Percentiles rank a stretch among this genome's conserved stretches.
phyloP scores from a whole-genome alignment of 306 rosid genomes.

The Vachellia pachyceras region DNA sequence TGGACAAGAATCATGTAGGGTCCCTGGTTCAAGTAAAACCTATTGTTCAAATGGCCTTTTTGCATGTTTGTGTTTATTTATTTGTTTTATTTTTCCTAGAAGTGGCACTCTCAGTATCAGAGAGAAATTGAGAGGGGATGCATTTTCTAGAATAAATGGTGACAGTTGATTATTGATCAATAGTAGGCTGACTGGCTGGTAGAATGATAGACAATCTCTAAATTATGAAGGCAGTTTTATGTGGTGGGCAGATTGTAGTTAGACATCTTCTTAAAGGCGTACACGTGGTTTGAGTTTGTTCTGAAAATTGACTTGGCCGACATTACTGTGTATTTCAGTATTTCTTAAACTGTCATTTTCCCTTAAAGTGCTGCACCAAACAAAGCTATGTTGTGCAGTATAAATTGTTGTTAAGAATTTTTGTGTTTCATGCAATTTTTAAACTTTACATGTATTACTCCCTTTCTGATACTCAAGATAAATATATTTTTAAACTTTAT shows the following conservation, averaged over 20 bases:
- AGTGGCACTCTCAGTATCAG: background rate
- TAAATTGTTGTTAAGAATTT: background rate
- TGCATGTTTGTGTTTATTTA: background rate
- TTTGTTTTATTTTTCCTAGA: background rate
- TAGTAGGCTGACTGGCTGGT: background rate
- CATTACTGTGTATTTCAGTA: slow-evolving; percentile 22
- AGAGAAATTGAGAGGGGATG: background rate
- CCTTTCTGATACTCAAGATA: background rate
- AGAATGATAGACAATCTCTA: slow-evolving; percentile 1
- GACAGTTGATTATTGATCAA: background rate
- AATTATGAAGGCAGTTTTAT: slow-evolving; percentile 2
- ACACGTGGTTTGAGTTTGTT: slow-evolving; percentile 32
- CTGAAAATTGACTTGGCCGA: slow-evolving; percentile 15
- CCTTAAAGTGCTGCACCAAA: slow-evolving; percentile 3
- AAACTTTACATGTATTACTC: background rate
- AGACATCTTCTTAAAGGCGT: background rate
- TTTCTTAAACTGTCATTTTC: slow-evolving; percentile 27
- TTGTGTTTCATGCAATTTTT: background rate
- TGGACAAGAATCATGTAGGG: too few species aligned
- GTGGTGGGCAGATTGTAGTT: slow-evolving; percentile 14
- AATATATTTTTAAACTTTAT: too few species aligned
- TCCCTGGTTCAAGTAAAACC: background rate
- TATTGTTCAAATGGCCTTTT: background rate
- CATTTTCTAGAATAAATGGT: background rate
- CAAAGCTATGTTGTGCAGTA: background rate